Evolutionary conservation across 352 stramenopile species (phyloP), one percentile per base, ranked within the genome.

Genomic region (Phytophthora boehmeriae): DNA sequence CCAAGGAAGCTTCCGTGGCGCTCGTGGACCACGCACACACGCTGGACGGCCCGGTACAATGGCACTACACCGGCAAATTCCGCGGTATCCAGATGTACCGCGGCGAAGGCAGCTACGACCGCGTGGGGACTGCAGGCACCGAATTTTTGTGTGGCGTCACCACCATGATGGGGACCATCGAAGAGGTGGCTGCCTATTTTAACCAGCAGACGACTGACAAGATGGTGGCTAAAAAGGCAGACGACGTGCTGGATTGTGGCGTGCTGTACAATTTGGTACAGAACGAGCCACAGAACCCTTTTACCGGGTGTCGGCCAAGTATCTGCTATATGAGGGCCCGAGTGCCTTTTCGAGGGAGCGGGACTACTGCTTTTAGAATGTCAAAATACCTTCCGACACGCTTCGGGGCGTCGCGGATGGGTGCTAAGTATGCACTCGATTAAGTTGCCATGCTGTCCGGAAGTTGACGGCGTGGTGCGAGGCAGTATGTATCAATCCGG

Each of bases 401-500:
- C 83, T 2, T 86, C 79, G 1, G 78, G 83, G 30, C 74, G 85
- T 2, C 72, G 83, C 32, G 85, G 85, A 4, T 92, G 81, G 79
- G 85, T 90, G 30, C 71, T 90, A 5, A 90, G 79, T 43, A 92
- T 92, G 81, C 85, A 94, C 69, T 94, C 85, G 25, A 90, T 94
- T 52, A 88, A 92, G 53, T 63, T 94, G 41, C 85, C 85, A 1
- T 76, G 71, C 42, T 94, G 81, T 57, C 85, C 85, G 0, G 81
- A 91, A 35, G 56, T 91, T 41, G 76, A 87, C 0, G 85, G 85
- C 0, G 81, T 88, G 1, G 83, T 94, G 44, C 68, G 85, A 44
- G 81, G 81, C 47, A 94, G 85, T 39, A 87, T 94, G 69, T 94
- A 94, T 58, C 81, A 92, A 57, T 90, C 80, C 11, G 84, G 83